Conservation (phyloP, 768 basidiomycete genomes). For the Xerocomellus chrysenteron region DNA sequence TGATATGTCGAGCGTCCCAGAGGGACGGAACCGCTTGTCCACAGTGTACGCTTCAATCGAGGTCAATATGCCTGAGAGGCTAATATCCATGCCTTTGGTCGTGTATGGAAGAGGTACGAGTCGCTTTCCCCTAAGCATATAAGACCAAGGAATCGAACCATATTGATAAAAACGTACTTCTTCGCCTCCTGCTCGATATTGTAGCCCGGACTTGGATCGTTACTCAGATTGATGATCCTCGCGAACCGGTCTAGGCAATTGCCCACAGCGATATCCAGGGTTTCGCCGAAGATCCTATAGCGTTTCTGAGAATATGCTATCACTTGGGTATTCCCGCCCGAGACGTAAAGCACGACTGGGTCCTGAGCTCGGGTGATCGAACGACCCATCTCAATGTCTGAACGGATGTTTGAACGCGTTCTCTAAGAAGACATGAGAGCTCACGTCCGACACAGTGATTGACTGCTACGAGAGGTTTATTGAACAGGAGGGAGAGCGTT, state of each 20-base stretch:
- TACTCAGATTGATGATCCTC: constrained; percentile 88
- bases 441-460: constrained; percentile 99
- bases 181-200: constrained; percentile 98
- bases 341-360: constrained; percentile 96
- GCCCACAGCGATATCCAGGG: constrained; percentile 98
- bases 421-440: neutral
- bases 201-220: constrained; percentile 94
- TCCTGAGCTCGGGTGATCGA: constrained; percentile 92
- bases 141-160: constrained; percentile 1
- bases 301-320: constrained; percentile 98
- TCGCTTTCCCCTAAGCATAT: constrained; percentile 65
- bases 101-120: constrained; percentile 87
- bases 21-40: constrained; percentile 79
- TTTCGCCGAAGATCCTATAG: constrained; percentile 98
- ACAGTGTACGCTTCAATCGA: constrained; percentile 83
- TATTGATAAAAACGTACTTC: constrained; percentile 47
- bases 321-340: constrained; percentile 98
- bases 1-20: constrained; percentile 35
- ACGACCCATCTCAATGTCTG: constrained; percentile 99
- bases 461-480: constrained; percentile 94
- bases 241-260: constrained; percentile 98
- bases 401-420: neutral
- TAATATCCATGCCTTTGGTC: constrained; percentile 98
- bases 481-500: constrained; percentile 81
- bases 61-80: constrained; percentile 91